These are phyloP conservation scores for Verticillium albo-atrum DNA, from an alignment of 2,329 filamentous ascomycete species.

Conservation along the genomic window DNA sequence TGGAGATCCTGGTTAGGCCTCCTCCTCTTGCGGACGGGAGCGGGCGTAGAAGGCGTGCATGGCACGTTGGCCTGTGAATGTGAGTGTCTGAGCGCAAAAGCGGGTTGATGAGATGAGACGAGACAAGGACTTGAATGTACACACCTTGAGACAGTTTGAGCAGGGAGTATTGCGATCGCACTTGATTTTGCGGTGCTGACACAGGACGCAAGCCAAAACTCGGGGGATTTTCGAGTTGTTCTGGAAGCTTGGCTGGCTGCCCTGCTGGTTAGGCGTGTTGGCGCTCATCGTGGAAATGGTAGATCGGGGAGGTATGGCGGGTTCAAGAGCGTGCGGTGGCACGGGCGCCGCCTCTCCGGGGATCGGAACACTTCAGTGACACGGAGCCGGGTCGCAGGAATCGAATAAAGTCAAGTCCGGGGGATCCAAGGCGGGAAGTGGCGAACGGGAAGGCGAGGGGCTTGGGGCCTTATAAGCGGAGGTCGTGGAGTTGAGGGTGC, in stretches of 20 bases:
- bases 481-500: neutral
- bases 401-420: neutral
- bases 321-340: neutral
- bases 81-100: constrained; percentile 5
- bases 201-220: constrained; percentile 51
- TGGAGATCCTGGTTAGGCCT: constrained; percentile 59
- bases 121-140: neutral
- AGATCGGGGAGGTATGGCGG: neutral
- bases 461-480: neutral
- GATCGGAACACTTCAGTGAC: neutral
- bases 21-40: constrained; percentile 54
- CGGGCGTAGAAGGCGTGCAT: constrained; percentile 56
- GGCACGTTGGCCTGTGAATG: constrained; percentile 48
- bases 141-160: constrained; percentile 56
- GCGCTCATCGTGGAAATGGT: neutral
- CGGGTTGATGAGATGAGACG: neutral
- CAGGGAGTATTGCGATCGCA: constrained; percentile 57
- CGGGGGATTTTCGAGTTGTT: constrained; percentile 22
- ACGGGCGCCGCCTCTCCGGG: no score
- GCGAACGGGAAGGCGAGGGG: neutral
- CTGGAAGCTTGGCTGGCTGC: neutral
- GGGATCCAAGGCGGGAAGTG: neutral
- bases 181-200: constrained; percentile 59
- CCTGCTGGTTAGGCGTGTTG: neutral
- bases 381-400: neutral